These are phyloP conservation scores for Hymenotorrendiella dingleyae DNA, from an alignment of 2,329 filamentous ascomycete genomes.

Conservation along the genomic window DNA sequence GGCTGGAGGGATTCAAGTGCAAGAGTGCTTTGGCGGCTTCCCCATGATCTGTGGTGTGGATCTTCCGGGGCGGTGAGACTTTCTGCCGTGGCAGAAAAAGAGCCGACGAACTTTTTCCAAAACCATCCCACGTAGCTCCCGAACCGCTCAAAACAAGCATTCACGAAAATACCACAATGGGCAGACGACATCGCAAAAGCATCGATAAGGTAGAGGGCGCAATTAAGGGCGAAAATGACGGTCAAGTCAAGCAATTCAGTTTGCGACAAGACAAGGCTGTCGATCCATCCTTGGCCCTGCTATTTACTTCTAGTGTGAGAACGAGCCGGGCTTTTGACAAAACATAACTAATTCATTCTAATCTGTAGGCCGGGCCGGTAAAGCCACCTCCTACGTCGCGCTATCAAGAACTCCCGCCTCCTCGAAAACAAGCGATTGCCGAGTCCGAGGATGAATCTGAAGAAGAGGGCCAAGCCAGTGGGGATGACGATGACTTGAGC, in stretches of 20 bases:
- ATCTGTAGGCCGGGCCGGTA: slow-evolving; percentile 31
- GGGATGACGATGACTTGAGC: slow-evolving; percentile 7
- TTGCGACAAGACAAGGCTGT: slow-evolving; percentile 43
- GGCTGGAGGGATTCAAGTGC: too few species aligned
- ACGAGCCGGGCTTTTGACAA: neutral
- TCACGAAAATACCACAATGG: slow-evolving; percentile 22
- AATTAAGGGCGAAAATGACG: slow-evolving; percentile 14
- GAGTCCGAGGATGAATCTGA: slow-evolving; percentile 4
- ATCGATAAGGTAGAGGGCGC: slow-evolving; percentile 18
- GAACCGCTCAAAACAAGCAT: too few species aligned
- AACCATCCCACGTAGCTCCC: too few species aligned
- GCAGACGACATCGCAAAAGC: slow-evolving; percentile 26
- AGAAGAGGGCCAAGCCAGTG: neutral
- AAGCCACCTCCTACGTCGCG: slow-evolving; percentile 29
- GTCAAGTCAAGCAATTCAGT: slow-evolving; percentile 28
- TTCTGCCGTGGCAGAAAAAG: too few species aligned
- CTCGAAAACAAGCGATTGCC: slow-evolving; percentile 21
- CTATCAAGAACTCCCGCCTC: slow-evolving; percentile 31
- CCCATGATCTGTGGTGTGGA: too few species aligned
- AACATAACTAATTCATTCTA: slow-evolving; percentile 1
- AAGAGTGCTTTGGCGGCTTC: too few species aligned
- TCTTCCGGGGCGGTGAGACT: too few species aligned
- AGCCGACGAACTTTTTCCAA: too few species aligned
- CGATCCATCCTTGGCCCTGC: slow-evolving; percentile 62
- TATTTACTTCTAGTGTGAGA: slow-evolving; percentile 70